Conservation (phyloP, 2,329 filamentous ascomycete species). For the Trichoderma atroviride region DNA sequence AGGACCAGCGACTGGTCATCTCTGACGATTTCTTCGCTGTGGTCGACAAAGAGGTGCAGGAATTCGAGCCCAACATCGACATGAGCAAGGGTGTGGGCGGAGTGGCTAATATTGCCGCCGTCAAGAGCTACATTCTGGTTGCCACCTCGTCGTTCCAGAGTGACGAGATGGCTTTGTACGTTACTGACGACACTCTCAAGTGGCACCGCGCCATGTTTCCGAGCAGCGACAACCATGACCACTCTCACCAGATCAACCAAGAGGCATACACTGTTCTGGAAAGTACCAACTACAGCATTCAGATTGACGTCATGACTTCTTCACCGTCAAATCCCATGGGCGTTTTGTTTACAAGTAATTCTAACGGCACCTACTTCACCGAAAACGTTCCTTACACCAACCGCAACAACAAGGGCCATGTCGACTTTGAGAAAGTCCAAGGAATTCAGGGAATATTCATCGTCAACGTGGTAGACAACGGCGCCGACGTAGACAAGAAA, state of each 20-base stretch:
- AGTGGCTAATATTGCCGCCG: slow-evolving; percentile 76
- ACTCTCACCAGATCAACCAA: slow-evolving; percentile 70
- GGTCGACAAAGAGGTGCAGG: slow-evolving; percentile 52
- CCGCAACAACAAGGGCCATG: slow-evolving; percentile 71
- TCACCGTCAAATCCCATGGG: slow-evolving; percentile 73
- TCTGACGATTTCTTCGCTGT: slow-evolving; percentile 81
- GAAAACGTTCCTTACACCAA: slow-evolving; percentile 92
- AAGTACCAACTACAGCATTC: slow-evolving; percentile 96
- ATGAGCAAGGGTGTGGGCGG: slow-evolving; percentile 74
- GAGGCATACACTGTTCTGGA: slow-evolving; percentile 92
- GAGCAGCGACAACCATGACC: slow-evolving; percentile 72
- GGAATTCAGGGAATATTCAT: slow-evolving; percentile 91
- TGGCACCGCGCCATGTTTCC: slow-evolving; percentile 95
- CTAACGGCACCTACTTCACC: slow-evolving; percentile 94
- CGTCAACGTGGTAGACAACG: slow-evolving; percentile 88
- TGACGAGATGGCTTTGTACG: slow-evolving; percentile 88
- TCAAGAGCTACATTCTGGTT: slow-evolving; percentile 85
- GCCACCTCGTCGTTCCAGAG: slow-evolving; percentile 79
- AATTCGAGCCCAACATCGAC: slow-evolving; percentile 77
- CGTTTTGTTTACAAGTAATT: slow-evolving; percentile 91
- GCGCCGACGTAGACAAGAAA: slow-evolving; percentile 67
- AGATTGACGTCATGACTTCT: slow-evolving; percentile 85
- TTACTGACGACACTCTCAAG: slow-evolving; percentile 77
- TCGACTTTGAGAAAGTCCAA: slow-evolving; percentile 94
- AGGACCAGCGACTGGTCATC: slow-evolving; percentile 76